phyloP scores from a whole-genome alignment of 192 early-diverging fungal species.

The Backusella australiensis region DNA sequence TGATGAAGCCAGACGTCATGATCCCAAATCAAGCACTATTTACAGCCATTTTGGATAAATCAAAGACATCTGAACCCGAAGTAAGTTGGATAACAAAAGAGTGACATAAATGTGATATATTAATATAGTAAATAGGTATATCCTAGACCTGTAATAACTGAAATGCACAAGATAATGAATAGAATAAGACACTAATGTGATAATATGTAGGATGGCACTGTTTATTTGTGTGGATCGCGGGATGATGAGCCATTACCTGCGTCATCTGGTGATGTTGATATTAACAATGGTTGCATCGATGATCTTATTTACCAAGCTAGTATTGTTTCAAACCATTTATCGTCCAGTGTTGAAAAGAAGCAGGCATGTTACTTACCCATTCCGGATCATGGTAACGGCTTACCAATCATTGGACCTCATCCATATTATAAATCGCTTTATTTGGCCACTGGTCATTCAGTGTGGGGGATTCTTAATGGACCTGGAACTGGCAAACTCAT shows the following conservation, averaged over 20 bases:
- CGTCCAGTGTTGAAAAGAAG: conserved; percentile 13
- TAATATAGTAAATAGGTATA: not conserved
- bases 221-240: conserved; percentile 42
- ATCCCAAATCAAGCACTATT: conserved; percentile 40
- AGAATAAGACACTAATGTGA: too few species aligned
- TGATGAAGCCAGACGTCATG: conserved; percentile 13
- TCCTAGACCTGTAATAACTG: not conserved
- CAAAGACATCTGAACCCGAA: conserved; percentile 39
- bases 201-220: conserved; percentile 35
- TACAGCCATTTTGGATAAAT: conserved; percentile 25
- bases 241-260: conserved; percentile 33
- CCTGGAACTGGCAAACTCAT: conserved; percentile 42
- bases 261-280: conserved; percentile 20
- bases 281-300: conserved; percentile 20
- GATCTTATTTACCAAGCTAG: conserved; percentile 23
- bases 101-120: not conserved
- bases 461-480: conserved; percentile 46
- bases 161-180: not conserved
- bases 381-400: conserved; percentile 18
- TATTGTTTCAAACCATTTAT: conserved; percentile 22
- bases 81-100: not conserved
- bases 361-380: conserved; percentile 48
- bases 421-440: conserved; percentile 29
- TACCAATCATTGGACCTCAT: conserved; percentile 40
- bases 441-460: conserved; percentile 43